These are phyloP conservation scores for Hansenula lynferdii DNA, from an alignment of 1,139 yeast species.

Conservation along the genomic window DNA sequence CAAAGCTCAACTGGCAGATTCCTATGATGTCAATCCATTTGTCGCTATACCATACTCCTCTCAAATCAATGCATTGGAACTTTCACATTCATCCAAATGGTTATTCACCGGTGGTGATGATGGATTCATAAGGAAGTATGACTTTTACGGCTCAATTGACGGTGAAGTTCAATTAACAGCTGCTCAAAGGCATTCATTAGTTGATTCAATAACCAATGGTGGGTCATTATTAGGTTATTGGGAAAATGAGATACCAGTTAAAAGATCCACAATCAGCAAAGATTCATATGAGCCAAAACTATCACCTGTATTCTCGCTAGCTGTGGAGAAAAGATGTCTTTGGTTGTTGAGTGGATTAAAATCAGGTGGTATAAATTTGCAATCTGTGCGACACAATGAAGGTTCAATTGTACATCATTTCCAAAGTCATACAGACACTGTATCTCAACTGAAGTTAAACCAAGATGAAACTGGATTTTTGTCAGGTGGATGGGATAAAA, in stretches of 20 bases:
- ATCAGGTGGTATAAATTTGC: conserved; percentile 83
- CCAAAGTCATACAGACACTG: conserved; percentile 65
- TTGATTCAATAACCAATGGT: conserved; percentile 79
- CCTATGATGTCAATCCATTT: conserved; percentile 58
- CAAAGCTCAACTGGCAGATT: conserved; percentile 41
- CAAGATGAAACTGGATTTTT: conserved; percentile 45
- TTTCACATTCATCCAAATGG: conserved; percentile 83
- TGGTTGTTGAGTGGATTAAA: conserved; percentile 85
- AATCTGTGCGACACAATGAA: conserved; percentile 78
- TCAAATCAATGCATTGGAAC: conserved; percentile 70
- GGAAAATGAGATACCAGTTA: conserved; percentile 90
- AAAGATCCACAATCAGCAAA: conserved; percentile 32
- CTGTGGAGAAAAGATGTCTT: conserved; percentile 73
- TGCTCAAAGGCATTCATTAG: conserved; percentile 85
- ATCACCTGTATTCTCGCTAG: conserved; percentile 86
- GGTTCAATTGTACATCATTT: conserved; percentile 81
- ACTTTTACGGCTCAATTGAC: conserved; percentile 77
- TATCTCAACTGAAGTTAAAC: conserved; percentile 65
- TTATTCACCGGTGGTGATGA: conserved; percentile 95
- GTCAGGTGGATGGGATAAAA: conserved; percentile 90
- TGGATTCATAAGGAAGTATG: conserved; percentile 88
- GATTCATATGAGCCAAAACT: conserved; percentile 56
- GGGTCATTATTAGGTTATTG: conserved; percentile 85
- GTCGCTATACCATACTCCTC: conserved; percentile 71
- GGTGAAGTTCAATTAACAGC: conserved; percentile 90